Conservation (phyloP, 768 basidiomycete species). For the Amanita inopinata region DNA sequence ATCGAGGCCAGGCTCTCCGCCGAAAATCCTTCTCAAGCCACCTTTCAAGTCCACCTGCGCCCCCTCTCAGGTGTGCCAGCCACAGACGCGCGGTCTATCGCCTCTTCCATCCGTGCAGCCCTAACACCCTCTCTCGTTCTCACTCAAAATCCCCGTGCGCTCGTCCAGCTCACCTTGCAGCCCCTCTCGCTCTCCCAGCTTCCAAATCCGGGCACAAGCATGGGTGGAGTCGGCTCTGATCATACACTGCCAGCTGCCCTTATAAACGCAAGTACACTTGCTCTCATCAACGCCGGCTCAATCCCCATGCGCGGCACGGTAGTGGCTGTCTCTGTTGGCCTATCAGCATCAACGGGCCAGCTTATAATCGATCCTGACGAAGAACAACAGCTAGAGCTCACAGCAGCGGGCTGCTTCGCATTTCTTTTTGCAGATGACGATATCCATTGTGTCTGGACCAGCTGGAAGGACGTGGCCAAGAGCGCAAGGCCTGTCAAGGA, state of each 20-base stretch:
- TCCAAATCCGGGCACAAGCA: slow-evolving; percentile 17
- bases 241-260: slow-evolving; percentile 42
- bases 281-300: slow-evolving; percentile 60
- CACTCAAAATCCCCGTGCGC: slow-evolving; percentile 56
- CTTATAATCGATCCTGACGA: slow-evolving; percentile 47
- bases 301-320: slow-evolving; percentile 70
- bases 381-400: slow-evolving; percentile 26
- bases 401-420: slow-evolving; percentile 56
- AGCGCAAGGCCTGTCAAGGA: slow-evolving; percentile 26
- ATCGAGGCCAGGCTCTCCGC: slow-evolving; percentile 61
- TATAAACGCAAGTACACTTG: slow-evolving; percentile 63
- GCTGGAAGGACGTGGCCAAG: slow-evolving; percentile 25
- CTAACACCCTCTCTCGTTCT: slow-evolving; percentile 59
- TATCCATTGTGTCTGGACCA: slow-evolving; percentile 45
- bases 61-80: slow-evolving; percentile 63
- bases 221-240: slow-evolving; percentile 15
- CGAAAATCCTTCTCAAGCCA: slow-evolving; percentile 64
- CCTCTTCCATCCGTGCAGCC: slow-evolving; percentile 41
- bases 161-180: slow-evolving; percentile 75
- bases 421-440: slow-evolving; percentile 40
- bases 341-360: slow-evolving; percentile 15
- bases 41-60: slow-evolving; percentile 65
- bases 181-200: slow-evolving; percentile 25
- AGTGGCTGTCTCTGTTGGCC: slow-evolving; percentile 54
- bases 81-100: slow-evolving; percentile 55